Base-by-base conservation (phyloP, 495 filamentous ascomycete genomes). In the Daldinia childiae region DNA sequence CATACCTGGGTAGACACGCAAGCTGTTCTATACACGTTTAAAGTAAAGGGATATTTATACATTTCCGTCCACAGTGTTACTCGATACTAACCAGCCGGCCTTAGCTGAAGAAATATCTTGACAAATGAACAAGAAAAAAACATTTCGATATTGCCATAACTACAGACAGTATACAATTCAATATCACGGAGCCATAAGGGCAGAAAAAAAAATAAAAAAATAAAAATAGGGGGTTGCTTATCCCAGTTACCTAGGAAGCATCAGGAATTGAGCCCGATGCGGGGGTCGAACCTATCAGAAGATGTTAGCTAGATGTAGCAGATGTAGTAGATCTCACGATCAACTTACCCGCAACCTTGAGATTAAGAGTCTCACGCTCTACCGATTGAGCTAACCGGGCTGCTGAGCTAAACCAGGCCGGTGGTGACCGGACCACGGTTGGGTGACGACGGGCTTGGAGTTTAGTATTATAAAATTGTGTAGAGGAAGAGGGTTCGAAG, bases 361-460 rank as follows among this genome's bases (percentile, higher is more conserved):
- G 87, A 89, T 89, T 91, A 91, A 91, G 89, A 91, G 89, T 91
- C 89, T 90, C 87, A 90, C 89, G 89, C 89, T 91, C 89, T 90
- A 90, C 89, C 89, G 89, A 91, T 90, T 91, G 89, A 91, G 89
- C 89, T 91, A 91, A 87, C 88, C 79, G 79, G 81, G 73, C 73
- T 26, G 3, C 24, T 91, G 89, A 91, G 88, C 88, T 90, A 91
- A 87, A 30, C 29, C 29, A 30, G 29, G 29, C 29, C 29, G 29
- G 29, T 30, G 29, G 29, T 30, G 29, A 30, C 29, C 29, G 29
- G 29, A 7, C 29, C 29, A 30, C 29, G 36, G n/a, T 43, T 43
- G 41, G 14, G 41, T 43, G 41, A 43, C 15, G n/a, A 17, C 41
- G 15, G n/a, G 15, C n/a, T 2, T 17, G 41, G 15, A 17, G 19